Conservation (phyloP, 1,284 basidiomycete genomes). For the Binderoboletus segoi region DNA sequence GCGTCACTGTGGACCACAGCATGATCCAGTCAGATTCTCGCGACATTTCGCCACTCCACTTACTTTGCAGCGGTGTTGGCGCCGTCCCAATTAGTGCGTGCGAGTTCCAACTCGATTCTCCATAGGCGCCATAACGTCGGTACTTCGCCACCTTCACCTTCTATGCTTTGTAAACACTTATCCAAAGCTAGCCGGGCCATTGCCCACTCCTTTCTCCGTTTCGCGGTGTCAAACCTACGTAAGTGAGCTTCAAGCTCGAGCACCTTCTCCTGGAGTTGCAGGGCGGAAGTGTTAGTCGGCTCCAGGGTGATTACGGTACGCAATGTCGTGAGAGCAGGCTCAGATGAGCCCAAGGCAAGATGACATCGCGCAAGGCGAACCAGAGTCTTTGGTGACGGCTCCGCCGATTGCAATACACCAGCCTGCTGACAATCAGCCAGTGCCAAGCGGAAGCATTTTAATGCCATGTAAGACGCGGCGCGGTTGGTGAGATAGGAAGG, state of each 20-base stretch:
- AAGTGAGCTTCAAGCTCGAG: slow-evolving; percentile 65
- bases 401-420: slow-evolving; percentile 58
- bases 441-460: slow-evolving; percentile 75
- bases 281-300: slow-evolving; percentile 55
- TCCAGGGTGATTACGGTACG: slow-evolving; percentile 59
- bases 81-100: slow-evolving; percentile 67
- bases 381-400: slow-evolving; percentile 67
- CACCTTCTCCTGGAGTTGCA: slow-evolving; percentile 63
- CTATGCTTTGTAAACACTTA: slow-evolving; percentile 69
- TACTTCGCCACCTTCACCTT: slow-evolving; percentile 71
- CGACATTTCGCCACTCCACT: slow-evolving; percentile 31
- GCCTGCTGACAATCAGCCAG: slow-evolving; percentile 81
- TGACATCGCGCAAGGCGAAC: slow-evolving; percentile 81
- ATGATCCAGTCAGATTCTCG: slow-evolving; percentile 1
- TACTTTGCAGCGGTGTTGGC: slow-evolving; percentile 75
- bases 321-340: slow-evolving; percentile 64
- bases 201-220: slow-evolving; percentile 65
- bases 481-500: slow-evolving; percentile 83
- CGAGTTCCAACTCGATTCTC: slow-evolving; percentile 76
- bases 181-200: slow-evolving; percentile 73
- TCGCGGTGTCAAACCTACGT: slow-evolving; percentile 61
- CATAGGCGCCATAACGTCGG: slow-evolving; percentile 80
- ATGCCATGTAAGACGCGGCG: slow-evolving; percentile 82
- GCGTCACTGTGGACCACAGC: slow-evolving; percentile 59
- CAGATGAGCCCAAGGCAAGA: slow-evolving; percentile 69